Percentiles rank a stretch among this genome's conserved stretches.
phyloP scores from a whole-genome alignment of 2,329 filamentous ascomycete genomes.

The Talaromyces pinophilus region DNA sequence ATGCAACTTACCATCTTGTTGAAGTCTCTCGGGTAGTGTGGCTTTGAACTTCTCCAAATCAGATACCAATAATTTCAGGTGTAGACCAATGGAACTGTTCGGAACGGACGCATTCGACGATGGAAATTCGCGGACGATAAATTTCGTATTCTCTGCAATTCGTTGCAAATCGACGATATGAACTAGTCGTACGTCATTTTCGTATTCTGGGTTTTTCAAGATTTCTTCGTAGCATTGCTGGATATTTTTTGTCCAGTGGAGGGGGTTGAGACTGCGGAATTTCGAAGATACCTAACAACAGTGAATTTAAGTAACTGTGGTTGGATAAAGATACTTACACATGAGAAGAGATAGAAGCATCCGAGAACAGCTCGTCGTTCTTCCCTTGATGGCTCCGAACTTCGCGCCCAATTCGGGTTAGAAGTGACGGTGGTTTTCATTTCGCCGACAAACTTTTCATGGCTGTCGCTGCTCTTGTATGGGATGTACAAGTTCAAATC shows the following conservation, averaged over 20 bases:
- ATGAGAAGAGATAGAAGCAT: constrained; percentile 20
- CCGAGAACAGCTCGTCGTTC: constrained; percentile 19
- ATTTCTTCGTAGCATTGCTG: constrained; percentile 19
- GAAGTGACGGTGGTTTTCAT: constrained; percentile 19
- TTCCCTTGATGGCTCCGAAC: constrained; percentile 17
- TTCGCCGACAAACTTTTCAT: constrained; percentile 14
- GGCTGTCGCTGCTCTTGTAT: constrained; percentile 13
- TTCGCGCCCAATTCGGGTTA: constrained; percentile 19
- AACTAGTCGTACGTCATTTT: constrained; percentile 14
- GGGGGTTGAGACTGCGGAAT: constrained; percentile 14
- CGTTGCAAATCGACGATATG: constrained; percentile 15
- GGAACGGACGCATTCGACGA: constrained; percentile 10
- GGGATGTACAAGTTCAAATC: constrained; percentile 17
- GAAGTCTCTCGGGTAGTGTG: constrained; percentile 12
- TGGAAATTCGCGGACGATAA: constrained; percentile 10
- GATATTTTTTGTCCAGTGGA: constrained; percentile 17
- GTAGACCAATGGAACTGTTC: constrained; percentile 7
- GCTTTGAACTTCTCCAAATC: constrained; percentile 15
- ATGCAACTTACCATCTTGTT: constrained; percentile 17
- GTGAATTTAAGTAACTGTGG: neutral
- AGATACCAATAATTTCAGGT: constrained; percentile 16
- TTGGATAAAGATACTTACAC: neutral
- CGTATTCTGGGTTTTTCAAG: constrained; percentile 12
- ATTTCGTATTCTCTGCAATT: constrained; percentile 16
- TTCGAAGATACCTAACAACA: constrained; percentile 15